A percentile compares a stretch with the other conserved stretches of the same genome.
These are phyloP conservation scores for Tuctoria greenei DNA, from an alignment of 176 grass and related monocot species.

Conservation along the genomic window DNA sequence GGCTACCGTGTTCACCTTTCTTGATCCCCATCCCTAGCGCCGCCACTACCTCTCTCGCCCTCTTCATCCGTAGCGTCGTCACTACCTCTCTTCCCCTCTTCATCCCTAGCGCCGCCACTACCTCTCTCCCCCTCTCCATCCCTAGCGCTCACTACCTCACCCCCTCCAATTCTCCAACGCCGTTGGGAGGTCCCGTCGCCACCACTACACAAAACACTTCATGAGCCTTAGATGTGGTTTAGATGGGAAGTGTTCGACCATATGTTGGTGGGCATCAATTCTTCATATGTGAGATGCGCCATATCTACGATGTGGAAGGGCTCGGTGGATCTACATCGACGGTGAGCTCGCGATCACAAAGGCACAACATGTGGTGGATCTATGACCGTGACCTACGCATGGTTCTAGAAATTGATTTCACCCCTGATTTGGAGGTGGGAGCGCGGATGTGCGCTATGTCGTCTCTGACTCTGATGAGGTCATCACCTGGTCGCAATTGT, in stretches of 20 bases:
- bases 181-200: neutral
- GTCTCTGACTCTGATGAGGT: too few relatives aligned
- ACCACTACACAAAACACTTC: neutral
- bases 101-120: neutral
- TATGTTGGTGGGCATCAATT: neutral
- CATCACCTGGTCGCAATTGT: too few relatives aligned
- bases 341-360: neutral
- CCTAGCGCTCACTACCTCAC: too few relatives aligned
- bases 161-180: neutral
- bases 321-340: neutral
- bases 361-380: too few relatives aligned
- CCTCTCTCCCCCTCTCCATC: neutral
- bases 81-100: neutral
- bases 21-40: neutral
- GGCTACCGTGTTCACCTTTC: neutral
- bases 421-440: too few relatives aligned
- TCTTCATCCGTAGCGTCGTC: too few relatives aligned
- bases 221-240: neutral
- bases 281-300: neutral
- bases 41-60: neutral
- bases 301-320: neutral
- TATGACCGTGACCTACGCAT: too few relatives aligned
- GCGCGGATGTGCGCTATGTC: too few relatives aligned
- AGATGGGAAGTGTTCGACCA: neutral
- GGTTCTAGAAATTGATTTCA: too few relatives aligned